These are phyloP conservation scores for Cyberlindnera maclurae DNA, from an alignment of 805 yeast species.

Conservation along the genomic window DNA sequence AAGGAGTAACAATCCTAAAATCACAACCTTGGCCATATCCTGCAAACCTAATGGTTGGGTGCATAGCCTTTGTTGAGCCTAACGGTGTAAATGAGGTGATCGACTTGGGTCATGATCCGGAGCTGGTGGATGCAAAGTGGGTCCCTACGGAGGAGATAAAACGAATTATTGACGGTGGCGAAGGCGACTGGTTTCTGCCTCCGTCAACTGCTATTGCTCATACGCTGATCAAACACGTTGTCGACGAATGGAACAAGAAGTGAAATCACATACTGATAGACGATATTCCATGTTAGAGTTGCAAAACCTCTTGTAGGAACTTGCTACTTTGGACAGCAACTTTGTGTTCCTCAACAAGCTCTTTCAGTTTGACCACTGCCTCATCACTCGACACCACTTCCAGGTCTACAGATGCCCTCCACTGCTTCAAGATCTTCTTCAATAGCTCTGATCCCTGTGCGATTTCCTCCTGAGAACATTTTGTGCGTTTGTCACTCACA, in stretches of 20 bases:
- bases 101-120: constrained; percentile 76
- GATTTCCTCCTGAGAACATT: constrained; percentile 47
- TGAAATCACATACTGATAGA: constrained; percentile 5
- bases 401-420: constrained; percentile 23
- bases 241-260: constrained; percentile 9
- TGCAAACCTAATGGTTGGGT: constrained; percentile 88
- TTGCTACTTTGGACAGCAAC: constrained; percentile 27
- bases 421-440: constrained; percentile 35
- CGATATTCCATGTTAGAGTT: constrained; percentile 35
- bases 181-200: constrained; percentile 21
- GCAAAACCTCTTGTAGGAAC: constrained; percentile 39
- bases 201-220: constrained; percentile 24
- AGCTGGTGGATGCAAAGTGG: constrained; percentile 83
- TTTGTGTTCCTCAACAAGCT: constrained; percentile 25
- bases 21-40: constrained; percentile 99
- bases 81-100: constrained; percentile 59
- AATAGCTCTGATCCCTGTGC: constrained; percentile 43
- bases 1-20: constrained; percentile 50
- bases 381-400: constrained; percentile 26
- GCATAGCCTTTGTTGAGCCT: constrained; percentile 71
- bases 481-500: constrained; percentile 34
- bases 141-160: constrained; percentile 50
- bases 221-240: constrained; percentile 19
- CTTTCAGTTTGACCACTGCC: constrained; percentile 33
- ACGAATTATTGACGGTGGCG: constrained; percentile 14